Percentiles rank a stretch among this genome's conserved stretches.
These are phyloP conservation scores for Curvularia lunata DNA, from an alignment of 2,329 filamentous ascomycete genomes.

Conservation along the genomic window DNA sequence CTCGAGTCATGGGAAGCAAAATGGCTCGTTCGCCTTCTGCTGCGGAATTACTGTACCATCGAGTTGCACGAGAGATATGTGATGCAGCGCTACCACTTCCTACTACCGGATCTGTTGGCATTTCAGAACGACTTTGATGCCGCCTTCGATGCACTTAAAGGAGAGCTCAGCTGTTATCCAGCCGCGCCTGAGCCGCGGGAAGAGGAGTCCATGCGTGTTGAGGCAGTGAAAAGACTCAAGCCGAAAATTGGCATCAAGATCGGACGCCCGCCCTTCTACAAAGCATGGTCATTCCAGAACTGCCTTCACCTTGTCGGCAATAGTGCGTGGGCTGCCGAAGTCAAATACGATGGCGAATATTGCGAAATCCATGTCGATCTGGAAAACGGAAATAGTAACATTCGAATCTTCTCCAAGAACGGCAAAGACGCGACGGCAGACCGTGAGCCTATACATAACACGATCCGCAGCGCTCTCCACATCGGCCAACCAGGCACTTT, in stretches of 20 bases:
- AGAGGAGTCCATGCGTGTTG: constrained; percentile 41
- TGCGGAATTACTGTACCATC: constrained; percentile 77
- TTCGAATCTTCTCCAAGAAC: constrained; percentile 90
- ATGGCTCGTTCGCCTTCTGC: constrained; percentile 82
- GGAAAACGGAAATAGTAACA: constrained; percentile 58
- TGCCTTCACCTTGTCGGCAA: constrained; percentile 69
- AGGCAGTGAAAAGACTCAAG: constrained; percentile 49
- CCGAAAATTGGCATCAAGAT: constrained; percentile 55
- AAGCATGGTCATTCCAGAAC: constrained; percentile 68
- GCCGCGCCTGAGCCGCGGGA: constrained; percentile 44
- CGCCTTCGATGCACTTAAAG: constrained; percentile 63
- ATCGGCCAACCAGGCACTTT: constrained; percentile 65
- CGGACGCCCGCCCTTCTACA: constrained; percentile 53
- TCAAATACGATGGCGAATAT: constrained; percentile 88
- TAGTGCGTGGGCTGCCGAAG: constrained; percentile 73
- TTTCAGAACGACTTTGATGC: constrained; percentile 72
- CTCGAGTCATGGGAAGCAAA: constrained; percentile 72
- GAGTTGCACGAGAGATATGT: constrained; percentile 64
- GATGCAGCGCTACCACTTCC: constrained; percentile 68
- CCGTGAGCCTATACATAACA: constrained; percentile 65
- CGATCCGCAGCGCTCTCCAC: constrained; percentile 68
- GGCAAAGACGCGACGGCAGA: constrained; percentile 86
- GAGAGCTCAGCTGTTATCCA: constrained; percentile 49
- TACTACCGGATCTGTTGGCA: constrained; percentile 72
- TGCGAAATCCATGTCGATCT: constrained; percentile 83